Evolutionary conservation across 139 green algal genomes (phyloP), one percentile per base, ranked within the genome.

Genomic region (Chlamydomonas asymmetrica): DNA sequence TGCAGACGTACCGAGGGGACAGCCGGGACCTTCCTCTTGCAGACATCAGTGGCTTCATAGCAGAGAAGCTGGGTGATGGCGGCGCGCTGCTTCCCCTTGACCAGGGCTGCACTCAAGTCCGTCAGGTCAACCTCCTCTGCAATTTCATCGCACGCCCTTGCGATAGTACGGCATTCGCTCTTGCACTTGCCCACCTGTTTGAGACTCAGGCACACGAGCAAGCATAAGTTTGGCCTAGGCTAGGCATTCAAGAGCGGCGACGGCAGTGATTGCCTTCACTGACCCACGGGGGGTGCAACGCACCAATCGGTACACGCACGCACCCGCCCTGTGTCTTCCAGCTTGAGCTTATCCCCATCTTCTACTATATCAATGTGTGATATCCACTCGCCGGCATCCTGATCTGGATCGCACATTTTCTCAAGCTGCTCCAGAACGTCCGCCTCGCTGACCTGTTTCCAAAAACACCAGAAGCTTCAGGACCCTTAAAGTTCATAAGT

Each of bases 151-250:
- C 88, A 95, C 1, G 90, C 90, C 3, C 82, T 61, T 1, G 91
- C 82, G 2, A 97, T 82, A 1, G 93, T 97, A 32, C 90, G 89
- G 80, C 93, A 97, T 63, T 95, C 92, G 1, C 40, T 72, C 60
- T 79, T 75, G 49, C 77, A 86, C 16, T 75, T 79, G 65, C 83
- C 74, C 2, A 67, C 29, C 84, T 89, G 78, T 32, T 63, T n/a
- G n/a, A n/a, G n/a, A n/a, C n/a, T n/a, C n/a, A n/a, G n/a, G n/a
- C n/a, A n/a, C n/a, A n/a, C n/a, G n/a, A n/a, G n/a, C n/a, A n/a
- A n/a, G n/a, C n/a, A n/a, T n/a, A n/a, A n/a, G n/a, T n/a, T n/a
- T n/a, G n/a, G n/a, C n/a, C n/a, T n/a, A n/a, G n/a, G n/a, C n/a
- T n/a, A n/a, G n/a, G n/a, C n/a, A n/a, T n/a, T n/a, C n/a, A n/a